Evolutionary conservation across 73 alveolate species (phyloP).

Genomic region (Paramecium sonneborni): DNA sequence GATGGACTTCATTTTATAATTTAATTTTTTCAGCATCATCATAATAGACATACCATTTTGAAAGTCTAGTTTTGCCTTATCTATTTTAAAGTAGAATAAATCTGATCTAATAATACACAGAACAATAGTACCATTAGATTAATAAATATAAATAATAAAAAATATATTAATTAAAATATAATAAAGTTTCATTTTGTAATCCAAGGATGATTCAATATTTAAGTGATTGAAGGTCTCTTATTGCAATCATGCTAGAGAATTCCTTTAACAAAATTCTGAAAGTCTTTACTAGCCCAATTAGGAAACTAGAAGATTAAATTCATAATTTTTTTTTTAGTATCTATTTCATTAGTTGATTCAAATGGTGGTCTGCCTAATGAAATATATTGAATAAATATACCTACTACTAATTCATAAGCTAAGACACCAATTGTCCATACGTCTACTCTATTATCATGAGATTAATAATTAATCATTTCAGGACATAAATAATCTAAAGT

Average conservation of each 20-base stretch:
- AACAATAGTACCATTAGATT: background rate
- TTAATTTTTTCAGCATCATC: constrained; percentile 79
- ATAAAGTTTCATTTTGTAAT: background rate
- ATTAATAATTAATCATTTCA: constrained; percentile 80
- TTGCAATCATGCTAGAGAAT: constrained; percentile 28
- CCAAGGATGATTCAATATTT: constrained; percentile 26
- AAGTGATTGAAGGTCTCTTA: constrained; percentile 5
- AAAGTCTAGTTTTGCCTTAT: constrained; percentile 95
- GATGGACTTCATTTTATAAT: constrained; percentile 85
- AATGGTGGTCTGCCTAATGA: constrained; percentile 16
- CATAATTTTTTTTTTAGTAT: background rate
- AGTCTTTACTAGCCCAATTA: background rate
- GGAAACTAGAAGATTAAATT: background rate
- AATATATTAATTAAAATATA: background rate
- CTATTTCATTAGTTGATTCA: background rate
- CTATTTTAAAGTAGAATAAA: constrained; percentile 95
- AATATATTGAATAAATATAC: background rate
- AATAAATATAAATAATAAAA: background rate
- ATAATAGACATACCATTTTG: constrained; percentile 95
- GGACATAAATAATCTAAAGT: constrained; percentile 91
- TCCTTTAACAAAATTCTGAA: background rate
- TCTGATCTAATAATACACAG: constrained; percentile 69
- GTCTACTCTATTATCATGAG: constrained; percentile 88
- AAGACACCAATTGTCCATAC: constrained; percentile 91
- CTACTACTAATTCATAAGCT: constrained; percentile 67